These are phyloP conservation scores for Pseudonitzschia multiseries DNA, from an alignment of 108 stramenopile species.

Conservation along the genomic window DNA sequence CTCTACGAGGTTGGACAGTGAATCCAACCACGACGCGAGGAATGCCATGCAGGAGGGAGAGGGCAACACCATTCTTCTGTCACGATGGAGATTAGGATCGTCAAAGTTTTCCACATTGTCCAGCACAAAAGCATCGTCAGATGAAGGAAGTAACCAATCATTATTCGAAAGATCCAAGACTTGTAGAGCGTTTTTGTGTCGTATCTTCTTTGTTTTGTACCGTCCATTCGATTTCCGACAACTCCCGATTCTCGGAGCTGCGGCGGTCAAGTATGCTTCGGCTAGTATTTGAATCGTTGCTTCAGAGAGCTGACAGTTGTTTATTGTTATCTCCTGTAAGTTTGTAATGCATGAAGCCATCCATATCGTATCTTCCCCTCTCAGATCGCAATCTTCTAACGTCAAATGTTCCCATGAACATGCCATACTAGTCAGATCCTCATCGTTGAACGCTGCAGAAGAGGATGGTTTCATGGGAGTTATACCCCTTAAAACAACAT, in stretches of 20 bases:
- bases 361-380: neutral
- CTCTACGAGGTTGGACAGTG: conserved; percentile 17
- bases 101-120: neutral
- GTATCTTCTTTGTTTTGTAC: neutral
- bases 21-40: conserved; percentile 16
- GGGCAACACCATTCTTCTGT: neutral
- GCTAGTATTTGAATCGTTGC: neutral
- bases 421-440: neutral
- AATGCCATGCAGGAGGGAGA: conserved; percentile 9
- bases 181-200: conserved; percentile 9
- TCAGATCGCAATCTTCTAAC: conserved; percentile 15
- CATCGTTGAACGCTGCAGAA: neutral
- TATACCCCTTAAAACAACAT: conserved; percentile 10
- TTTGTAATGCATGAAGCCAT: neutral
- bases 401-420: conserved; percentile 20
- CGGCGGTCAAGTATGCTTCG: conserved; percentile 4
- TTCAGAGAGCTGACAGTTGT: conserved; percentile 12
- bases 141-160: conserved; percentile 2
- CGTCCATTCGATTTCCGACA: conserved; percentile 1
- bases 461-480: neutral
- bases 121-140: neutral
- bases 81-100: neutral
- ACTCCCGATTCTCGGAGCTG: neutral
- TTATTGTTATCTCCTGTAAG: neutral
- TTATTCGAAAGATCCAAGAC: conserved; percentile 22